Percentiles rank a stretch among this genome's conserved stretches.
These are phyloP conservation scores for Pseudogymnoascus sp. DNA, from an alignment of 2,329 filamentous ascomycete genomes.

Conservation along the genomic window DNA sequence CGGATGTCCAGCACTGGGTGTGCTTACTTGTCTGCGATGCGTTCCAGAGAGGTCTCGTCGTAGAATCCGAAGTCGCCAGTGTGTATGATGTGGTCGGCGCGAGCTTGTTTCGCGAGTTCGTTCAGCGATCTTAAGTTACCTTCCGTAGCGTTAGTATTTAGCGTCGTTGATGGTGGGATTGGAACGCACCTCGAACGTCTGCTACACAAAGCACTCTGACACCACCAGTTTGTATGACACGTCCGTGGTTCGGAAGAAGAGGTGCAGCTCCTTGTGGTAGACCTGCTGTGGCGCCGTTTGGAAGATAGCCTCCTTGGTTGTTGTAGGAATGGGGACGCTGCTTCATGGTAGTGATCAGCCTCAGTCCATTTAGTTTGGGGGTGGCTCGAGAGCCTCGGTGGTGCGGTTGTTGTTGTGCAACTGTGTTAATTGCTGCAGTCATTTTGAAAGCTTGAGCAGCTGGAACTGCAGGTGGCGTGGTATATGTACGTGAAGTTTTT, in stretches of 20 bases:
- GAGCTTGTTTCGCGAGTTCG: conserved; percentile 88
- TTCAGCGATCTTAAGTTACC: conserved; percentile 94
- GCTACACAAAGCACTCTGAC: conserved; percentile 63
- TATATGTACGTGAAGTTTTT: background rate
- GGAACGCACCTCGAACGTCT: conserved; percentile 57
- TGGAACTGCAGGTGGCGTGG: background rate
- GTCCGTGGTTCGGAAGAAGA: conserved; percentile 59
- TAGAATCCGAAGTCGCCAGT: conserved; percentile 99
- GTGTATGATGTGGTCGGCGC: conserved; percentile 95
- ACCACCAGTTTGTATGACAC: conserved; percentile 56
- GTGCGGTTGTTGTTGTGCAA: background rate
- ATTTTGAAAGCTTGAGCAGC: background rate
- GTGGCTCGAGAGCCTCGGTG: background rate
- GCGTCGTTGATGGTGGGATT: background rate
- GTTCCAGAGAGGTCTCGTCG: conserved; percentile 88
- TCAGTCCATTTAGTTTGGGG: conserved; percentile 2
- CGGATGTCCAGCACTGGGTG: background rate
- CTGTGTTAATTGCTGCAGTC: background rate
- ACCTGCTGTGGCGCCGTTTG: conserved; percentile 48
- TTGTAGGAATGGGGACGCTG: conserved; percentile 29
- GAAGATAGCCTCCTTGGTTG: conserved; percentile 40
- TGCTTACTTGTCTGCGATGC: conserved; percentile 92
- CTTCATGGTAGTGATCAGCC: conserved; percentile 17
- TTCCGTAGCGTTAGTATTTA: conserved; percentile 34
- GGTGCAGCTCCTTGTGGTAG: conserved; percentile 53